A percentile compares a stretch with the other conserved stretches of the same genome.
Conservation (phyloP, 192 early-diverging fungal species). For the Umbelopsis vinacea region DNA sequence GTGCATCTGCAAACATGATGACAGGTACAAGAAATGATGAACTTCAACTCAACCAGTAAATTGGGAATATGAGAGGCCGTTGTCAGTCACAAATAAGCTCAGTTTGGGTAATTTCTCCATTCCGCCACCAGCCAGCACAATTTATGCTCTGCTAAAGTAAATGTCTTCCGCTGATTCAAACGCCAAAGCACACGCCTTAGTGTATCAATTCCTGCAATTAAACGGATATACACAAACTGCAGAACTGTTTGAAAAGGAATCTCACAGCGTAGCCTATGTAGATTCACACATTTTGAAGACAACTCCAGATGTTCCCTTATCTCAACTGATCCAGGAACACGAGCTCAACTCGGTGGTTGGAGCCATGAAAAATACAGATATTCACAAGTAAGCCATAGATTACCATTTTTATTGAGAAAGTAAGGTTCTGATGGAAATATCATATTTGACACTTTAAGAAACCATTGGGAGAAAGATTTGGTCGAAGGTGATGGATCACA, state of each 20-base stretch:
- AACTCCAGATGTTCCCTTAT: background rate
- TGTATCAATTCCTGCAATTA: conserved; percentile 14
- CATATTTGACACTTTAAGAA: background rate
- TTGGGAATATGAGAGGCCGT: background rate
- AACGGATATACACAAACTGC: conserved; percentile 13
- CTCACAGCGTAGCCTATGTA: background rate
- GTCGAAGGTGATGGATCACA: conserved; percentile 39
- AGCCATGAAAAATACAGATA: conserved; percentile 6
- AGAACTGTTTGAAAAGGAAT: conserved; percentile 19
- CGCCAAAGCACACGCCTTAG: conserved; percentile 18
- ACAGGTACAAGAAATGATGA: conserved; percentile 12
- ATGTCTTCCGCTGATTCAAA: background rate
- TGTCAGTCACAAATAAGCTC: conserved; percentile 7
- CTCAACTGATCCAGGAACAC: conserved; percentile 13
- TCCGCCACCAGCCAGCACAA: background rate
- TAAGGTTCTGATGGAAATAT: too few species aligned
- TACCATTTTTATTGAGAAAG: too few species aligned
- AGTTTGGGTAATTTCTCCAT: background rate
- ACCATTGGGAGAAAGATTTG: conserved; percentile 13
- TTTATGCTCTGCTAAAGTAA: background rate
- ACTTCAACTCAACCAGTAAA: background rate
- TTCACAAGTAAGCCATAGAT: conserved; percentile 2
- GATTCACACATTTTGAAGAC: background rate
- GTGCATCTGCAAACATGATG: conserved; percentile 28
- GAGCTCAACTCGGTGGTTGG: background rate